Conservation (phyloP, 768 basidiomycete genomes). For the Leccinum barrowsii region DNA sequence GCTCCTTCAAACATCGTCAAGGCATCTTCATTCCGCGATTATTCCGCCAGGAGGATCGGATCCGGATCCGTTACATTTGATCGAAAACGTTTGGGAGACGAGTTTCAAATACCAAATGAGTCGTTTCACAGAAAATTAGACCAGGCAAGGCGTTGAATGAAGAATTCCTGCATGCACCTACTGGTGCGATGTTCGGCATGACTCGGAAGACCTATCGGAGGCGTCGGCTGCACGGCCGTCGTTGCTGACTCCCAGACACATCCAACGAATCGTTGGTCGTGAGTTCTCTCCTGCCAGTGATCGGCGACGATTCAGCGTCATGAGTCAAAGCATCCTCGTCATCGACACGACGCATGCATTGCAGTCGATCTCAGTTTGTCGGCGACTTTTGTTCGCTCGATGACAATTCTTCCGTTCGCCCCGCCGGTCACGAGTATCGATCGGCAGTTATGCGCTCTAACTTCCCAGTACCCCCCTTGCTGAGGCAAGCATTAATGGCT, state of each 20-base stretch:
- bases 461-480: neutral
- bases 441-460: neutral
- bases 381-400: neutral
- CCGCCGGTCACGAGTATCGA: neutral
- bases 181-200: neutral
- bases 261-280: neutral
- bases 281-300: neutral
- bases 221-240: neutral
- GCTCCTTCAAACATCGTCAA: no score
- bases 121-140: no score
- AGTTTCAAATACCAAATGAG: neutral
- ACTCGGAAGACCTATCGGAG: neutral
- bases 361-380: neutral
- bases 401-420: neutral
- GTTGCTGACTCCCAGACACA: neutral
- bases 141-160: no score
- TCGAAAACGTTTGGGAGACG: neutral
- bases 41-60: no score
- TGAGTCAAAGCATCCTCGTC: neutral
- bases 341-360: neutral
- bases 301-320: neutral
- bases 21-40: no score
- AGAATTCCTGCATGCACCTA: no score
- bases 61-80: no score
- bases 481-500: neutral